Evolutionary conservation across 2,329 filamentous ascomycete species (phyloP).

Genomic region (Xylaria sp.): DNA sequence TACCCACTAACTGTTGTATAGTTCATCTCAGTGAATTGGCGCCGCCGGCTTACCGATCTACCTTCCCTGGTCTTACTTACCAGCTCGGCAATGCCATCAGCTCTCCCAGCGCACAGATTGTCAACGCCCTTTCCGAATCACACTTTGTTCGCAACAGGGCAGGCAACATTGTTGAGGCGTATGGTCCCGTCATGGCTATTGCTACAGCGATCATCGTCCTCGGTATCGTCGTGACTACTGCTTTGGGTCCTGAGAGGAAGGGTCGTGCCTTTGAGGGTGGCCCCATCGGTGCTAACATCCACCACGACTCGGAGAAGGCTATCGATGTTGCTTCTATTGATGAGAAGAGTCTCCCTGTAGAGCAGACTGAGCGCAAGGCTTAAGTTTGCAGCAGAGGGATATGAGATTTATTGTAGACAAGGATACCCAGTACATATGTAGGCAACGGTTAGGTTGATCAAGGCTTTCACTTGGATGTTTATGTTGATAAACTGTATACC

Average conservation of each 20-base stretch:
- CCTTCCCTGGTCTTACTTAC: constrained; percentile 74
- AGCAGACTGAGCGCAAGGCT: constrained; percentile 17
- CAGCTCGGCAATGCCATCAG: constrained; percentile 79
- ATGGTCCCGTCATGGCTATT: constrained; percentile 76
- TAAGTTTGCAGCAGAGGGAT: neutral
- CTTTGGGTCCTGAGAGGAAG: constrained; percentile 75
- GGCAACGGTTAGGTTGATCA: neutral
- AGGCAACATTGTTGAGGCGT: constrained; percentile 68
- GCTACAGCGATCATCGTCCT: constrained; percentile 77
- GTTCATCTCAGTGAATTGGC: constrained; percentile 76
- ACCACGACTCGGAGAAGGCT: constrained; percentile 37
- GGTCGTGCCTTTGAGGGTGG: constrained; percentile 71
- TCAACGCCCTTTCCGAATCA: constrained; percentile 74
- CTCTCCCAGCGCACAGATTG: constrained; percentile 75
- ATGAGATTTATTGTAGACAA: neutral
- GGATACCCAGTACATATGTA: neutral
- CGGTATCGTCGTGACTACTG: constrained; percentile 71
- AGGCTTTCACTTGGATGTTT: neutral
- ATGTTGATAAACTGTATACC: constrained; percentile 2
- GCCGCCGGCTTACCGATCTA: constrained; percentile 71
- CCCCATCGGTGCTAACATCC: constrained; percentile 52
- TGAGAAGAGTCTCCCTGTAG: constrained; percentile 25
- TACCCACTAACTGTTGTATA: constrained; percentile 10
- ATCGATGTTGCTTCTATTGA: constrained; percentile 37
- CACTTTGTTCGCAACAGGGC: constrained; percentile 58